Evolutionary conservation across 768 basidiomycete genomes (phyloP), one percentile per base, ranked within the genome.

Genomic region (Kwoniella mangroviensis): DNA sequence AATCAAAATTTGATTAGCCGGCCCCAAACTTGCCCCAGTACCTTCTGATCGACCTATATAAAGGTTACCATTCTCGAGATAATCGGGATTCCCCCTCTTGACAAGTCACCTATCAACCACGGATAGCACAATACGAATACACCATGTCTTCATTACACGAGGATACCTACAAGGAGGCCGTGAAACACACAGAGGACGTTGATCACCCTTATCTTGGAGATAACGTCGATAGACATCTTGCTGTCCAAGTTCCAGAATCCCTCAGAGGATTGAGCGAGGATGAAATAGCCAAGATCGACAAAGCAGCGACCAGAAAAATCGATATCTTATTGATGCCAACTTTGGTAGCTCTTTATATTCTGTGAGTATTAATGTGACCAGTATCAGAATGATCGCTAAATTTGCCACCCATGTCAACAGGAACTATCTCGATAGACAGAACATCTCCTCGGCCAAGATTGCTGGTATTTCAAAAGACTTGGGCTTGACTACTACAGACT

Each of bases 311-410:
- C 10, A 52, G 73, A 54, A 81, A 81, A 66, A 69, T 82, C 42
- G 81, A 81, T 65, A 69, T 77, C 34, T 61, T 79, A 10, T 68
- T 82, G 17, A 75, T 82, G 77, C 77, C 75, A 9, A 67, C 67
- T 24, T 55, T 75, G 49, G 68, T 79, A 43, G 60, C 63, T 7
- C 71, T 81, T 12, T 74, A 74, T 58, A 73, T 79, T 22, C 41
- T 74, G 77, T 74, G 41, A 62, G 75, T 63, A 9, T n/a, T 12
- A 3, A 7, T 5, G 1, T 41, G 4, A 26, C 22, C 22, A 15
- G 1, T 2, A 26, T 28, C 13, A 34, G 22, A 0, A 57, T 7
- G 3, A 21, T 41, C 63, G 42, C 28, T 58, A 24, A 70, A 52
- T 68, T 49, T 60, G 65, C 22, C 56, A 45, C 34, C 51, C 28